Evolutionary conservation across 768 basidiomycete genomes (phyloP), one percentile per base, ranked within the genome.

Genomic region (Tephrocybe sp.): DNA sequence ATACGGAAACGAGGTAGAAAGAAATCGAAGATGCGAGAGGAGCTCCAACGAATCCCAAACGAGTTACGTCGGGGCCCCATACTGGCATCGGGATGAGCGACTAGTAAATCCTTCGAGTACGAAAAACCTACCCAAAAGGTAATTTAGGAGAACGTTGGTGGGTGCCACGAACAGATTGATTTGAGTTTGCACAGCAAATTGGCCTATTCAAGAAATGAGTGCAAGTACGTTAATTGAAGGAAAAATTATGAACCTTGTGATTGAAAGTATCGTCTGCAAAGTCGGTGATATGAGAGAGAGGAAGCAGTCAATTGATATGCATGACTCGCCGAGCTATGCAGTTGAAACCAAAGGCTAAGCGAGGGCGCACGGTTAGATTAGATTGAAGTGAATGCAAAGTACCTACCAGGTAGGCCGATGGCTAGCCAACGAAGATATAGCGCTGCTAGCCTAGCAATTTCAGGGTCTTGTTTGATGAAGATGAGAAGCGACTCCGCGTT

Each of bases 1-100:
- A 61, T 32, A 80, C 45, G 0, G 82, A 73, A 38, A 93, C 84
- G n/a, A 95, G 73, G 64, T 91, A 93, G 71, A 92, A 89, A n/a
- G 88, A 89, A 46, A 94, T 76, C 0, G 88, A 83, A 1, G 93
- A 92, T 0, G 93, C 86, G 10, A 98, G 74, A 0, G 95, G 95
- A 2, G 94, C 94, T 15, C 96, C 96, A 41, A 89, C 82, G 70
- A 91, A 98, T 1, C 94, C 94, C 1, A 97, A 72, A 12, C 88
- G 75, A 50, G 94, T 70, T 2, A 82, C 72, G 38, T 78, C 71
- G 0, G 91, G 92, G 1, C 92, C 91, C 90, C 90, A 93, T 0
- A 94, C 90, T 75, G 14, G 11, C n/a, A 5, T 17, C 17, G 6
- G 28, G n/a, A 34, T 44, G 9, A 46, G 8, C 18, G 12, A 17